These are phyloP conservation scores for Scleroderma bovista DNA, from an alignment of 768 basidiomycete genomes.

Conservation along the genomic window DNA sequence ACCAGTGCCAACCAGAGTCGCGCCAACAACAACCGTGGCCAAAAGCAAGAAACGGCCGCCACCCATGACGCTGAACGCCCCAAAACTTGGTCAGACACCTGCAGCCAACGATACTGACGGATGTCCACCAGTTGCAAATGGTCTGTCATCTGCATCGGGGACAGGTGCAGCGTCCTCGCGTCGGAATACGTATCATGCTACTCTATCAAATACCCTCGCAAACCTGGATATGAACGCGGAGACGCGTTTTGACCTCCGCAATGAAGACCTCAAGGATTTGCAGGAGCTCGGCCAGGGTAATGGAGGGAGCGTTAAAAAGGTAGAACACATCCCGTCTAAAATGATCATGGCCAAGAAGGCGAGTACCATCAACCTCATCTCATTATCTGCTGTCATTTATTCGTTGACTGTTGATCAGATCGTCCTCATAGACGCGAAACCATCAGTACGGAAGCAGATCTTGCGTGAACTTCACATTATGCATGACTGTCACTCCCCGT, in stretches of 20 bases:
- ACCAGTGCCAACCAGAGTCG: conserved; percentile 43
- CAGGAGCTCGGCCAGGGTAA: conserved; percentile 94
- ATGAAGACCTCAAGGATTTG: conserved; percentile 88
- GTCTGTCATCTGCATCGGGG: conserved; percentile 48
- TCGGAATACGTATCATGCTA: conserved; percentile 72
- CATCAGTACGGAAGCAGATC: conserved; percentile 94
- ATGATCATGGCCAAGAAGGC: conserved; percentile 99
- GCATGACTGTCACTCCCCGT: conserved; percentile 91
- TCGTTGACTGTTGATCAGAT: conserved; percentile 46
- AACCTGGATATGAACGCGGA: conserved; percentile 83
- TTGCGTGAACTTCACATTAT: conserved; percentile 97
- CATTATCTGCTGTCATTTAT: not conserved
- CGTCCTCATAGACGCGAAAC: conserved; percentile 95
- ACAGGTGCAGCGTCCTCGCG: conserved; percentile 47
- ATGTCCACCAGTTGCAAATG: conserved; percentile 41
- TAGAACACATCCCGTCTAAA: conserved; percentile 85
- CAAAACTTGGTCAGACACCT: conserved; percentile 47
- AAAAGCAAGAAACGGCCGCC: conserved; percentile 70
- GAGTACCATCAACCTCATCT: conserved; percentile 19
- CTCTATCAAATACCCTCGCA: conserved; percentile 79
- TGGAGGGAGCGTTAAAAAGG: conserved; percentile 95
- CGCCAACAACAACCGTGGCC: conserved; percentile 34
- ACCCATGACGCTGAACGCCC: conserved; percentile 76
- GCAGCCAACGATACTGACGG: conserved; percentile 30
- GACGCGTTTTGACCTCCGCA: conserved; percentile 76